Evolutionary conservation across 495 filamentous ascomycete species (phyloP).

Genomic region (Talaromyces nanjingensis): DNA sequence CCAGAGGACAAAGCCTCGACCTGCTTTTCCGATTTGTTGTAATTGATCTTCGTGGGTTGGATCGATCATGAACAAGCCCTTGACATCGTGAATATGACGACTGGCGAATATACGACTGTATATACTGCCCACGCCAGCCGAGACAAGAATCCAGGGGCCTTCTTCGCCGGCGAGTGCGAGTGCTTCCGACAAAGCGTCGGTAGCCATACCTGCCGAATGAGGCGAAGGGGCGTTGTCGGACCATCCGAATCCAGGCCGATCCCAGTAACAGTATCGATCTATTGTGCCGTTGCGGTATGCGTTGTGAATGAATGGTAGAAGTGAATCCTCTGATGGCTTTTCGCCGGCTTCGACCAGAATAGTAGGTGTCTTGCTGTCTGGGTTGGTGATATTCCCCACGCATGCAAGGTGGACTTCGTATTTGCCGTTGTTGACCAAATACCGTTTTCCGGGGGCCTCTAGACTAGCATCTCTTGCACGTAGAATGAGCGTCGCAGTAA

Average conservation of each 20-base stretch:
- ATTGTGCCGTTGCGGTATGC: conserved; percentile 69
- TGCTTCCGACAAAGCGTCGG: conserved; percentile 78
- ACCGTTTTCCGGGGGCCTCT: conserved; percentile 59
- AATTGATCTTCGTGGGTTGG: conserved; percentile 81
- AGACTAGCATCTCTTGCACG: conserved; percentile 70
- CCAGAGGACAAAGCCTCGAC: conserved; percentile 80
- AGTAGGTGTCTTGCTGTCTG: conserved; percentile 49
- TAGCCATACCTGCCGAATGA: conserved; percentile 82
- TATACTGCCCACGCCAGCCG: conserved; percentile 72
- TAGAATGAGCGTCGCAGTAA: conserved; percentile 71
- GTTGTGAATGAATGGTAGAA: conserved; percentile 62
- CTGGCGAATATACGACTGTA: conserved; percentile 86
- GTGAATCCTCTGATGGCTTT: conserved; percentile 60
- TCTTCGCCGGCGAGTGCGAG: conserved; percentile 71
- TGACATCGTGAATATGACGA: conserved; percentile 62
- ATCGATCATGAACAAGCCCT: conserved; percentile 80
- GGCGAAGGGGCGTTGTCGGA: conserved; percentile 93
- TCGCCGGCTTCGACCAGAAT: conserved; percentile 80
- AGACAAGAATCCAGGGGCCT: conserved; percentile 73
- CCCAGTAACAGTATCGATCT: conserved; percentile 86
- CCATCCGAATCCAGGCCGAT: conserved; percentile 84
- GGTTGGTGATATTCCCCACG: conserved; percentile 51
- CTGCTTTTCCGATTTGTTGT: conserved; percentile 49
- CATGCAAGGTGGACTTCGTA: conserved; percentile 86
- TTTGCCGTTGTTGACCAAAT: conserved; percentile 70